Percentiles rank a stretch among this genome's conserved stretches.
phyloP scores from a whole-genome alignment of 2,329 filamentous ascomycete species.

The Magnaporthiopsis incrustans region DNA sequence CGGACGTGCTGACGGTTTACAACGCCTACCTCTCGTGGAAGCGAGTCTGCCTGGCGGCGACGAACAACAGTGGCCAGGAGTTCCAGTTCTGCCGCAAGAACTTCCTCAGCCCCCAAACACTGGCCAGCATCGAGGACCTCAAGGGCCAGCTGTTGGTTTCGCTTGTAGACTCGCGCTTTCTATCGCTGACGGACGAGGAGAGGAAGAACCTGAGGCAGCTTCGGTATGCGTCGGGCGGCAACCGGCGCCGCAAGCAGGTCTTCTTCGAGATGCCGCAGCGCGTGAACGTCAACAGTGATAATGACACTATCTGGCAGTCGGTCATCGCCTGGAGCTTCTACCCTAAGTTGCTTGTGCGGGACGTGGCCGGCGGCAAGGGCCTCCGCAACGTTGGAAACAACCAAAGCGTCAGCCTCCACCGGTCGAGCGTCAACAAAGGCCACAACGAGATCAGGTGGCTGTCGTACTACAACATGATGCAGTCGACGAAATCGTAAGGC shows the following conservation, averaged over 20 bases:
- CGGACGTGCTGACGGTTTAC: conserved; percentile 85
- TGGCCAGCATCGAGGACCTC: conserved; percentile 88
- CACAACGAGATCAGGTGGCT: conserved; percentile 66
- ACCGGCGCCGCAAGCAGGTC: conserved; percentile 52
- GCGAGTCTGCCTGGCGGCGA: conserved; percentile 59
- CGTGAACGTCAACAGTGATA: conserved; percentile 68
- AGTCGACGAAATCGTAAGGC: conserved; percentile 62
- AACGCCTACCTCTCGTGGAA: conserved; percentile 92
- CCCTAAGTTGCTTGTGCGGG: conserved; percentile 78
- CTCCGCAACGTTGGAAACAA: conserved; percentile 91
- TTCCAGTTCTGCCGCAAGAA: conserved; percentile 92
- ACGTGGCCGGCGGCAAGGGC: conserved; percentile 61
- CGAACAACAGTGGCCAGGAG: conserved; percentile 54
- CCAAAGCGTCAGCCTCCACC: conserved; percentile 79
- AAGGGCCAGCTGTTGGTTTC: conserved; percentile 85
- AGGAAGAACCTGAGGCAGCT: conserved; percentile 58
- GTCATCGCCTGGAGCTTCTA: conserved; percentile 95
- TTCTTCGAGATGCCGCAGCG: conserved; percentile 79
- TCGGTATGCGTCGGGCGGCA: conserved; percentile 48
- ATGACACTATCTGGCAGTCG: conserved; percentile 70
- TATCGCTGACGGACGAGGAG: conserved; percentile 68
- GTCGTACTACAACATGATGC: conserved; percentile 97
- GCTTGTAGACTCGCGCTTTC: conserved; percentile 76
- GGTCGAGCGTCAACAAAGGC: conserved; percentile 80
- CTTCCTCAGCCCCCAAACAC: conserved; percentile 80